Conservation (phyloP, 2,329 filamentous ascomycete species). For the Alternaria arbusti region DNA sequence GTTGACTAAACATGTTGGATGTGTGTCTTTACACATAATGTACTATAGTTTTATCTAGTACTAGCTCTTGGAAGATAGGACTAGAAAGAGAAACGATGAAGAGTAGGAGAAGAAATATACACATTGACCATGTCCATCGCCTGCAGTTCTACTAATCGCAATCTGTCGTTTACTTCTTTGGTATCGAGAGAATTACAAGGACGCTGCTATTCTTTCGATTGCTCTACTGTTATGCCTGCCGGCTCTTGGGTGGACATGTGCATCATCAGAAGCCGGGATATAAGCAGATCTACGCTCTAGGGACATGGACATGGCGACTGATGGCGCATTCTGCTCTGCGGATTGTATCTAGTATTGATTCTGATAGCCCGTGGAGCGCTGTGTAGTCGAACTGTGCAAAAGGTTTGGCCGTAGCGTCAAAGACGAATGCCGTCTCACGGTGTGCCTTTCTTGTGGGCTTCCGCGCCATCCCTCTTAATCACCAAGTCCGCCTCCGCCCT, state of each 20-base stretch:
- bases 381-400: background rate
- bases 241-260: conserved; percentile 17
- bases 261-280: background rate
- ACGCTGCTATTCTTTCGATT: background rate
- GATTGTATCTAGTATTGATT: background rate
- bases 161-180: background rate
- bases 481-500: conserved; percentile 5
- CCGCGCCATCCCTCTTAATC: background rate
- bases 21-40: background rate
- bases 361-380: background rate
- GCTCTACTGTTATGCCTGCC: conserved; percentile 8
- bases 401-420: background rate
- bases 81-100: background rate
- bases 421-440: background rate
- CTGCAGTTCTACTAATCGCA: background rate
- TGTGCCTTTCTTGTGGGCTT: background rate
- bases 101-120: background rate
- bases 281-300: background rate
- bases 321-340: background rate
- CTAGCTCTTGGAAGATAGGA: background rate
- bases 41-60: background rate
- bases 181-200: background rate
- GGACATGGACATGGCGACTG: background rate
- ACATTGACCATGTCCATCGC: background rate
- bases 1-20: background rate